phyloP scores from a whole-genome alignment of 2,329 filamentous ascomycete species.

The Eutypella sp. region DNA sequence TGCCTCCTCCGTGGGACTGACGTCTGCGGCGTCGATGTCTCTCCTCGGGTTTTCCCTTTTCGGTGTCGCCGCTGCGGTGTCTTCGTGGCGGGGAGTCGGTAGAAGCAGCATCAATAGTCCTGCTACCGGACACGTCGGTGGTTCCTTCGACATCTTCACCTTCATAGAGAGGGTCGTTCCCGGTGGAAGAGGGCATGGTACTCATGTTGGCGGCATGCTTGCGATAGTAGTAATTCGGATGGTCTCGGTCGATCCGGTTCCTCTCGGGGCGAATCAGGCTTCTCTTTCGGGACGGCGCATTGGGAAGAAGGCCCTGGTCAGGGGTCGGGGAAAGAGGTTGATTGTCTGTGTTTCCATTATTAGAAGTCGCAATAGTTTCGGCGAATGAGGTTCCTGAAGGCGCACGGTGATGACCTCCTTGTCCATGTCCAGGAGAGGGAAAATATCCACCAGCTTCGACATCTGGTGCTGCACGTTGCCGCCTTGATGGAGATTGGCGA shows the following conservation, averaged over 20 bases:
- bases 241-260: slow-evolving; percentile 75
- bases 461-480: slow-evolving; percentile 61
- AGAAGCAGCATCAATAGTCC: slow-evolving; percentile 41
- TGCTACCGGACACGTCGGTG: slow-evolving; percentile 47
- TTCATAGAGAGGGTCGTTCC: slow-evolving; percentile 83
- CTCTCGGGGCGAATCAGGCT: slow-evolving; percentile 88
- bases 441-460: slow-evolving; percentile 60
- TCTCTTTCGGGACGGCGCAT: slow-evolving; percentile 60
- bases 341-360: slow-evolving; percentile 48
- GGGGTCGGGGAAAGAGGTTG: slow-evolving; percentile 49
- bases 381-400: slow-evolving; percentile 54
- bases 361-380: slow-evolving; percentile 52
- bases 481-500: slow-evolving; percentile 62
- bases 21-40: slow-evolving; percentile 36
- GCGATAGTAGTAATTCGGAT: slow-evolving; percentile 93
- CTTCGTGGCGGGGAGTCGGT: slow-evolving; percentile 37
- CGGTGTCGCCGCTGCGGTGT: slow-evolving; percentile 31
- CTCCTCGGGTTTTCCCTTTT: slow-evolving; percentile 31
- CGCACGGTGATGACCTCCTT: slow-evolving; percentile 46
- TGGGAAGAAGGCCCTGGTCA: slow-evolving; percentile 26
- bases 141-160: slow-evolving; percentile 72
- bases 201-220: slow-evolving; percentile 93
- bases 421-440: slow-evolving; percentile 36
- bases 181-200: slow-evolving; percentile 83
- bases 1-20: slow-evolving; percentile 48